phyloP scores from a whole-genome alignment of 108 stramenopile genomes.

The Parietichytrium sp. region DNA sequence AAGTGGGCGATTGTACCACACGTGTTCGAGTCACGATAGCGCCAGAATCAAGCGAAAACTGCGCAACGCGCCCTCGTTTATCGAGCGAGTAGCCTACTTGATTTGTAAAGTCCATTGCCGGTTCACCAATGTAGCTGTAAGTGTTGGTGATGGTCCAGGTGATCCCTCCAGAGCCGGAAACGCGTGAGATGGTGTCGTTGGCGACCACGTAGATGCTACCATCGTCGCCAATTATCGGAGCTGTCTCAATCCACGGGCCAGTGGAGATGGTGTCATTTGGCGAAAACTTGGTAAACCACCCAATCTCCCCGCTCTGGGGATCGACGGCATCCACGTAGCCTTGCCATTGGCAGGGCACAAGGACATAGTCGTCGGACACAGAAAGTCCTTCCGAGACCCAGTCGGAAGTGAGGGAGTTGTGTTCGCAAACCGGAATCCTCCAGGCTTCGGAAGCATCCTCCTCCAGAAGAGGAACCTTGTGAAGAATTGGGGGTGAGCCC shows the following conservation, averaged over 20 bases:
- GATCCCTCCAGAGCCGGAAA: background rate
- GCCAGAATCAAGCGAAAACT: background rate
- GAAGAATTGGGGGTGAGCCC: background rate
- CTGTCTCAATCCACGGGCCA: background rate
- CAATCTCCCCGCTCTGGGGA: background rate
- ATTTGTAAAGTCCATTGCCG: too few species aligned
- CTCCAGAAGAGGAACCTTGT: background rate
- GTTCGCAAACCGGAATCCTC: slow-evolving; percentile 18
- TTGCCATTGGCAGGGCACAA: background rate
- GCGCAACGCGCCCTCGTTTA: background rate
- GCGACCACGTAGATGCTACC: background rate
- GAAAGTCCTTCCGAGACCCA: background rate
- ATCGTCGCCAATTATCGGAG: background rate
- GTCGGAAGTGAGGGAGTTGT: background rate
- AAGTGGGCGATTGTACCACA: too few species aligned
- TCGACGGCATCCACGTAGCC: slow-evolving; percentile 9
- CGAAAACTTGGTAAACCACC: background rate
- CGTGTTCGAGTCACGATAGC: too few species aligned
- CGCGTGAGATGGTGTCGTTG: background rate
- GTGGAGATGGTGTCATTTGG: background rate
- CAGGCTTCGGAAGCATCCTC: background rate
- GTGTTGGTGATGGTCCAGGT: too few species aligned
- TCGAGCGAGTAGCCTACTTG: slow-evolving; percentile 18
- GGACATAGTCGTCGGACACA: background rate
- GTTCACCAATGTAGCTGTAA: background rate